Evolutionary conservation across 176 grass and related monocot species (phyloP).

Genomic region (Cymbopogon citratus): DNA sequence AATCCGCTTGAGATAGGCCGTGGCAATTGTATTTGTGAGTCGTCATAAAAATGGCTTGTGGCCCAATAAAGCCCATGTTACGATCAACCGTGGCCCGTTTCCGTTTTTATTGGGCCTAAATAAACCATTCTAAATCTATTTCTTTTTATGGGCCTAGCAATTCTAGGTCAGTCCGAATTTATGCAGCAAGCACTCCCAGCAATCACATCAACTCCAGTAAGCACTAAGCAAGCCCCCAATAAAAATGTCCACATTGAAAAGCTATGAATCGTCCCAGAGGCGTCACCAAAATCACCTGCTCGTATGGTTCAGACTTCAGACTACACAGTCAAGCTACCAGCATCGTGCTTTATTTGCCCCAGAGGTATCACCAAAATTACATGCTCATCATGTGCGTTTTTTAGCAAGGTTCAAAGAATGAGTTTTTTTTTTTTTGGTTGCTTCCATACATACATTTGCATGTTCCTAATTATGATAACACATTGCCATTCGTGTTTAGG

Average conservation of each 20-base stretch:
- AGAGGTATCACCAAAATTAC: too few species aligned
- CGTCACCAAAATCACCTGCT: not conserved
- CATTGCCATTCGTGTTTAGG: not conserved
- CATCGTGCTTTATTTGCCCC: not conserved
- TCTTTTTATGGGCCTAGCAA: too few species aligned
- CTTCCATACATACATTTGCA: not conserved
- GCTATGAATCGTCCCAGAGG: not conserved
- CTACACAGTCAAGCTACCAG: too few species aligned
- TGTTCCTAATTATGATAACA: not conserved
- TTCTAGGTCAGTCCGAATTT: too few species aligned
- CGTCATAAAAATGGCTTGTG: not conserved
- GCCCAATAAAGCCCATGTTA: not conserved
- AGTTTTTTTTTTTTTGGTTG: not conserved
- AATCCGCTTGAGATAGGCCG: too few species aligned
- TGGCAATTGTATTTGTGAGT: too few species aligned
- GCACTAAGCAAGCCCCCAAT: too few species aligned
- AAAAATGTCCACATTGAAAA: not conserved
- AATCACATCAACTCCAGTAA: not conserved
- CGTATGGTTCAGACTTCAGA: not conserved
- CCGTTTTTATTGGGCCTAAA: too few species aligned
- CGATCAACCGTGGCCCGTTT: not conserved
- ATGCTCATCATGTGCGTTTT: not conserved
- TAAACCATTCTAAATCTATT: not conserved
- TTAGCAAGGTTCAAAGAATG: not conserved
- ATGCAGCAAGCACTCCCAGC: not conserved